Base-by-base conservation (phyloP, 148 eudicot genomes). In the Limonium bicolor region DNA sequence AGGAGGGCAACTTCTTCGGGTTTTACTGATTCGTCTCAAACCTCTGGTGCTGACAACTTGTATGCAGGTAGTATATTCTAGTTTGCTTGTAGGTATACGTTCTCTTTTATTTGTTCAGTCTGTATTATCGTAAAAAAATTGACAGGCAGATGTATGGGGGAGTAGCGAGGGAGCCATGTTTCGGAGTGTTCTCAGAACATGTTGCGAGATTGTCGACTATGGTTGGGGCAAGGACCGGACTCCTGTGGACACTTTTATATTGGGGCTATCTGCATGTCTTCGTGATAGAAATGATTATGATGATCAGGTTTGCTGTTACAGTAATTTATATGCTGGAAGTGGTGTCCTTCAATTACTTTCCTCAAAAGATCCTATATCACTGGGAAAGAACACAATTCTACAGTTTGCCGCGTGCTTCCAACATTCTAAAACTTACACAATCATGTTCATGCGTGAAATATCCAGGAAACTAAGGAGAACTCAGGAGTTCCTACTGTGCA, bases 171-270 rank as follows among this genome's bases (percentile, higher is more conserved):
- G 95, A 55, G 79, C 82, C 51, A 85, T 92, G 95, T 81, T 73
- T 40, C 76, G 67, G 38, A 85, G 90, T 62, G 70, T 78, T 35
- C 78, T 81, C 43, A 85, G 59, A 61, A 68, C 88, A 36, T 56
- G 88, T 61, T 85, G 94, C 64, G 88, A 85, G 66, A 73, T 85
- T 39, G 66, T 92, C 55, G 77, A 86, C 54, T 78, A 66, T 68
- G 94, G 95, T 36, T 85, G 94, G 94, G 67, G 65, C 64, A 92
- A 81, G 74, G 99, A 85, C 47, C 73, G 80, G 55, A 62, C 82
- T 34, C 85, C 95, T 15, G 76, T 92, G 52, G 95, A 85, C 60
- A 78, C 95, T 40, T 92, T 92, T 61, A 78, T 92, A 15, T 58
- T 67, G 85, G 95, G 95, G 58, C 69, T 92, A 41, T 74, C 99